Conservation (phyloP, 208 protist species). For the Trypanosoma melophagium region DNA sequence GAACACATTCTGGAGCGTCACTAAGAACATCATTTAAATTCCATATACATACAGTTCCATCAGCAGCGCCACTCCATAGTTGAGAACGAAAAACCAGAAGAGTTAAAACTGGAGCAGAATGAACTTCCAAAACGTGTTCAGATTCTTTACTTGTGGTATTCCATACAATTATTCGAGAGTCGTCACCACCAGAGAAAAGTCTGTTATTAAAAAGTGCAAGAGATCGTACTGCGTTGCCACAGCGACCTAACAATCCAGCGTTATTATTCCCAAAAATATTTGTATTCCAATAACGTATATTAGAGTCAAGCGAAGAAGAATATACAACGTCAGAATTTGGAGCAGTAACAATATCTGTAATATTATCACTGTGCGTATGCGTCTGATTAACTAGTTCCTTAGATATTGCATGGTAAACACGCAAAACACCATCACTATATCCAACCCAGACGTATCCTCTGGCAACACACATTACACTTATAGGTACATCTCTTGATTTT, state of each 20-base stretch:
- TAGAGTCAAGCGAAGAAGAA: constrained; percentile 19
- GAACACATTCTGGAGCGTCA: constrained; percentile 11
- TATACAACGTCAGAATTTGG: constrained; percentile 6
- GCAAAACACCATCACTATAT: constrained; percentile 14
- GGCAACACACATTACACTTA: constrained; percentile 12
- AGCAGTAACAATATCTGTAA: constrained; percentile 14
- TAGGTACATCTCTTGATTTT: constrained; percentile 3
- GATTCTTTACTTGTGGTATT: constrained; percentile 5
- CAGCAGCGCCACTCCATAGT: constrained; percentile 16
- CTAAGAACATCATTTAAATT: not conserved
- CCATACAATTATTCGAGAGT: constrained; percentile 13
- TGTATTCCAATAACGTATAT: constrained; percentile 18
- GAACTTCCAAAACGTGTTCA: constrained; percentile 5
- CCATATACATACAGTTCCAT: constrained; percentile 19
- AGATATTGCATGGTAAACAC: constrained; percentile 7
- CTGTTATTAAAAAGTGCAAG: not conserved
- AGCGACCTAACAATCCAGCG: not conserved
- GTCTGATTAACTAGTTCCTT: constrained; percentile 3
- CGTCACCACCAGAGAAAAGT: constrained; percentile 21
- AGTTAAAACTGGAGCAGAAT: constrained; percentile 11
- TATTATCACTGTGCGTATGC: constrained; percentile 8
- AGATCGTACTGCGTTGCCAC: not conserved
- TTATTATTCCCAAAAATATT: not conserved
- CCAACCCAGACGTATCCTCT: constrained; percentile 14
- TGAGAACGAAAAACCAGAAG: constrained; percentile 8